Conservation (phyloP, 116 monocot genomes). For the Papilionanthe hybrid region DNA sequence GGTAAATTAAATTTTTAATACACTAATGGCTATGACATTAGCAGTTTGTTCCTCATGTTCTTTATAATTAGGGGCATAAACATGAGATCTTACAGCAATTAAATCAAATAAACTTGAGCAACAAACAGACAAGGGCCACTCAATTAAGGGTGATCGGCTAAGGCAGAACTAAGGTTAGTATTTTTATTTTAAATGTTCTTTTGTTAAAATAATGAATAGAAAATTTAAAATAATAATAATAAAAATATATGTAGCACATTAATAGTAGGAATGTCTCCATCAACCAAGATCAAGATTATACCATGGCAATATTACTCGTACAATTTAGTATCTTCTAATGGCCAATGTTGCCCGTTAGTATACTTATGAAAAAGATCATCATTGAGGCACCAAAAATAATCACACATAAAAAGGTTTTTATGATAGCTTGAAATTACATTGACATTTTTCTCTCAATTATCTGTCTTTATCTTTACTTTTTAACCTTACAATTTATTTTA, state of each 20-base stretch:
- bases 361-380: background rate
- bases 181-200: no score
- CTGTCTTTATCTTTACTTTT: background rate
- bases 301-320: background rate
- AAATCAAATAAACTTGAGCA: no score
- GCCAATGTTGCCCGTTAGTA: background rate
- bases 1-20: no score
- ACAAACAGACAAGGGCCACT: no score
- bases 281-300: background rate
- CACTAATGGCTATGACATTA: no score
- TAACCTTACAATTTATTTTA: background rate
- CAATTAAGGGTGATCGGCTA: no score
- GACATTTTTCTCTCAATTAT: background rate
- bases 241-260: background rate
- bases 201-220: no score
- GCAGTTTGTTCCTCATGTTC: no score
- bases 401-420: background rate
- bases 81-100: no score
- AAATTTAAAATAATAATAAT: no score
- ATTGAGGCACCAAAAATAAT: conserved; percentile 1
- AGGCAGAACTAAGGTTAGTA: no score
- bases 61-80: no score
- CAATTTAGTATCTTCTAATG: background rate
- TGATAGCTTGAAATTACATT: background rate
- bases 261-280: background rate